phyloP scores from a whole-genome alignment of 768 basidiomycete genomes.

The Lactarius tabidus region DNA sequence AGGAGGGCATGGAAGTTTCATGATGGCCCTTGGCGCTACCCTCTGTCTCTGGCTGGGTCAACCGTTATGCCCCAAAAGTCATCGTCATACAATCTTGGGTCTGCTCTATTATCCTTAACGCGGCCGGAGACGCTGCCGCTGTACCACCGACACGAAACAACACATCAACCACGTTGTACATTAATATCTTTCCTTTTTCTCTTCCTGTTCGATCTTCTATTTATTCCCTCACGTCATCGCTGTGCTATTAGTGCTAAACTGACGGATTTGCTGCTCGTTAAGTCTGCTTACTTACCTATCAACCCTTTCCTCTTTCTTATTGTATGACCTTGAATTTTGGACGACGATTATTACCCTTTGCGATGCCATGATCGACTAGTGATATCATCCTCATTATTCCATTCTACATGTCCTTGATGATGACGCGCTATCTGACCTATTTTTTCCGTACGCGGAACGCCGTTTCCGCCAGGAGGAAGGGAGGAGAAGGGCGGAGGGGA shows the following conservation, averaged over 20 bases:
- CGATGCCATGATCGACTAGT: constrained; percentile 8
- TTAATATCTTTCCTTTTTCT: neutral
- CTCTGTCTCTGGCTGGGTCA: neutral
- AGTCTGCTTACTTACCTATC: constrained; percentile 2
- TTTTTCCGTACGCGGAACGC: constrained; percentile 8
- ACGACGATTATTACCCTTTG: constrained; percentile 12
- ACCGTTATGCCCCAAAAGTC: neutral
- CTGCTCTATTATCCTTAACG: neutral
- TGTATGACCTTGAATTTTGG: constrained; percentile 11
- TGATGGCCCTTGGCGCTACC: constrained; percentile 12
- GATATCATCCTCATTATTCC: constrained; percentile 4
- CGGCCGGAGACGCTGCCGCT: constrained; percentile 1
- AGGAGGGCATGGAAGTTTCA: constrained; percentile 26
- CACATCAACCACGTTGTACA: constrained; percentile 5
- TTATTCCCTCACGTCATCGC: constrained; percentile 15
- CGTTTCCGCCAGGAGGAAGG: constrained; percentile 1
- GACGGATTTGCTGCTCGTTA: constrained; percentile 7
- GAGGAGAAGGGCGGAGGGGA: constrained; percentile 10
- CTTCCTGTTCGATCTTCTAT: neutral
- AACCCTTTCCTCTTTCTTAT: neutral
- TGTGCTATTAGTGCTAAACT: constrained; percentile 20
- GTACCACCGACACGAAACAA: neutral
- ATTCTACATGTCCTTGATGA: constrained; percentile 1
- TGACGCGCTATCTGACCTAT: constrained; percentile 19
- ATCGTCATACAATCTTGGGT: neutral